phyloP scores from a whole-genome alignment of 352 stramenopile genomes.

The Phytophthora macrochlamydospora region DNA sequence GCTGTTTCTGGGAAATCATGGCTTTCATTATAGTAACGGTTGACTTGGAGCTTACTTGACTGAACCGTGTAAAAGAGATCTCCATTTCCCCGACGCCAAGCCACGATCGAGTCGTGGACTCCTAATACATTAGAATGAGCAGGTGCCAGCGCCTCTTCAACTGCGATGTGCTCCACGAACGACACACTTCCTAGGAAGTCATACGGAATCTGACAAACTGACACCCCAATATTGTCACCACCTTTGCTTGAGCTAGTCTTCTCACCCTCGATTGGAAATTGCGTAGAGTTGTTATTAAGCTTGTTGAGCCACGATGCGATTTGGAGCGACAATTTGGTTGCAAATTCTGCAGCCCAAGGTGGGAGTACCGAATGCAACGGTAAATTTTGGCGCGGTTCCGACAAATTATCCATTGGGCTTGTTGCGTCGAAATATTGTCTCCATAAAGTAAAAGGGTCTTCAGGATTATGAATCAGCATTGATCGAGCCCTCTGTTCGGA shows the following conservation, averaged over 20 bases:
- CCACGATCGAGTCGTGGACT: constrained; percentile 20
- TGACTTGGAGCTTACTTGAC: constrained; percentile 12
- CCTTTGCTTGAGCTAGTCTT: constrained; percentile 4
- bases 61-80: constrained; percentile 39
- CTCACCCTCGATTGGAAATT: constrained; percentile 5
- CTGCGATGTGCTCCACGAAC: constrained; percentile 6
- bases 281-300: not conserved
- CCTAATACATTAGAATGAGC: constrained; percentile 19
- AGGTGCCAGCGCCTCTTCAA: constrained; percentile 20
- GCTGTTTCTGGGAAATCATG: constrained; percentile 40
- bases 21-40: constrained; percentile 37
- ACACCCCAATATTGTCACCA: not conserved
- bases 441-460: constrained; percentile 25
- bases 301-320: constrained; percentile 26
- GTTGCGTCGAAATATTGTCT: constrained; percentile 6
- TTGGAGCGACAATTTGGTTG: constrained; percentile 18
- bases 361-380: constrained; percentile 10
- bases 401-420: not conserved
- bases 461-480: constrained; percentile 8
- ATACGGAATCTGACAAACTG: constrained; percentile 24
- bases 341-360: constrained; percentile 9
- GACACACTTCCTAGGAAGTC: constrained; percentile 22
- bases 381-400: not conserved
- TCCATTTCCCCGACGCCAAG: constrained; percentile 35
- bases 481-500: constrained; percentile 14